A percentile compares a stretch with the other conserved stretches of the same genome.
These are phyloP conservation scores for Discostella stelligera DNA, from an alignment of 352 stramenopile species.

Conservation along the genomic window DNA sequence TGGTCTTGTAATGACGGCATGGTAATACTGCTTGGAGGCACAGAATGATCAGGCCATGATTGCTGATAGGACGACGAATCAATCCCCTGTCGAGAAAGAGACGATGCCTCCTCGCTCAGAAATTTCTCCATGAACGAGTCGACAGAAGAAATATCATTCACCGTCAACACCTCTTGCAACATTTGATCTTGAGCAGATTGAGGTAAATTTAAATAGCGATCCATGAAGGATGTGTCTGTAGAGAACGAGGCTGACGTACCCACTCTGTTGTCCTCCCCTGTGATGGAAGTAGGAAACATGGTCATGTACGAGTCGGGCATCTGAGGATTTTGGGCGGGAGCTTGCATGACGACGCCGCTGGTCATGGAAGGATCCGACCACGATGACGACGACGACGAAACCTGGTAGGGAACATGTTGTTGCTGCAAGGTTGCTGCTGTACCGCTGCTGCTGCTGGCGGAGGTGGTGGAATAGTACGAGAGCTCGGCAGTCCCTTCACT, in stretches of 20 bases:
- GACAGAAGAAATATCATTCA: background rate
- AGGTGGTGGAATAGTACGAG: background rate
- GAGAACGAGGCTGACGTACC: background rate
- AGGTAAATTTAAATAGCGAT: background rate
- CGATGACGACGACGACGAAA: too few relatives aligned
- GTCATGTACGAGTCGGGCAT: background rate
- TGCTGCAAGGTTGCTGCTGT: background rate
- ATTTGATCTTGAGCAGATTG: conserved; percentile 2
- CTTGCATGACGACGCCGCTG: background rate
- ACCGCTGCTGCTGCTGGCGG: background rate
- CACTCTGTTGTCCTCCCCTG: too few relatives aligned
- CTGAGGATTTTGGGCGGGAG: background rate
- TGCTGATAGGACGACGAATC: background rate
- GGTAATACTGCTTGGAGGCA: background rate
- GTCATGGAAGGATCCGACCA: too few relatives aligned
- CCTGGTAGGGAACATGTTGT: background rate
- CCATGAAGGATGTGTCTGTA: background rate
- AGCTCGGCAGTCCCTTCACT: background rate
- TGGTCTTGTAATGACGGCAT: background rate
- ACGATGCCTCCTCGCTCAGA: background rate
- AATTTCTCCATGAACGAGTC: background rate
- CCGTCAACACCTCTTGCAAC: background rate
- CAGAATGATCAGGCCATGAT: background rate
- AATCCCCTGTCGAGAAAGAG: background rate
- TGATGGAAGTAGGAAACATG: too few relatives aligned